phyloP scores from a whole-genome alignment of 2,329 filamentous ascomycete species.

The Verticillium longisporum region DNA sequence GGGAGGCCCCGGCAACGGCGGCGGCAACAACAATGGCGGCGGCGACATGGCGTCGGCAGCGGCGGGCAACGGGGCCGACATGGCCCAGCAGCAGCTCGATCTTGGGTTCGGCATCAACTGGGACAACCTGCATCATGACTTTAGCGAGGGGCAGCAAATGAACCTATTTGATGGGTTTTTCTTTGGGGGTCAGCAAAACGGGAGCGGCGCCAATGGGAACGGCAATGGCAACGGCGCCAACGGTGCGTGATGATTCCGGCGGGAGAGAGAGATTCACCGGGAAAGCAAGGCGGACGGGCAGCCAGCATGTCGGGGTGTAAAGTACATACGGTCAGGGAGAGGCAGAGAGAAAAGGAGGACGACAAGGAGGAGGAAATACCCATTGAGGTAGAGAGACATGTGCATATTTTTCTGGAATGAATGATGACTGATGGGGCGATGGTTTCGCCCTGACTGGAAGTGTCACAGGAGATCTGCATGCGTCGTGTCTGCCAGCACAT shows the following conservation, averaged over 20 bases:
- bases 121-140: conserved; percentile 58
- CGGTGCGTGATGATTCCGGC: neutral
- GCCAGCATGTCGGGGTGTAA: neutral
- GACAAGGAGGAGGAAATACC: neutral
- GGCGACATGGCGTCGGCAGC: neutral
- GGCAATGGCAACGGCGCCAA: neutral
- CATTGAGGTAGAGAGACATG: conserved; percentile 4
- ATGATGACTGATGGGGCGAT: neutral
- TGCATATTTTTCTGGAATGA: conserved; percentile 8
- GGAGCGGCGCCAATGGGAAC: conserved; percentile 12
- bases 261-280: no score
- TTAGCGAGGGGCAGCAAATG: conserved; percentile 51
- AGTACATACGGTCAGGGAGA: neutral
- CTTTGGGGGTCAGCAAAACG: conserved; percentile 51
- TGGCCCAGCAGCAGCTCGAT: conserved; percentile 48
- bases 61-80: conserved; percentile 21
- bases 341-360: no score
- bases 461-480: no score
- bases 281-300: neutral
- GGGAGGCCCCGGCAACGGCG: neutral
- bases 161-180: conserved; percentile 69
- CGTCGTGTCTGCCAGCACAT: no score
- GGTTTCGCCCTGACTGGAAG: neutral
- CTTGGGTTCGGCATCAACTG: conserved; percentile 62
- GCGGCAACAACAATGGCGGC: neutral